Evolutionary conservation across 2,329 filamentous ascomycete genomes (phyloP).

Genomic region (Penicillium decumbens): DNA sequence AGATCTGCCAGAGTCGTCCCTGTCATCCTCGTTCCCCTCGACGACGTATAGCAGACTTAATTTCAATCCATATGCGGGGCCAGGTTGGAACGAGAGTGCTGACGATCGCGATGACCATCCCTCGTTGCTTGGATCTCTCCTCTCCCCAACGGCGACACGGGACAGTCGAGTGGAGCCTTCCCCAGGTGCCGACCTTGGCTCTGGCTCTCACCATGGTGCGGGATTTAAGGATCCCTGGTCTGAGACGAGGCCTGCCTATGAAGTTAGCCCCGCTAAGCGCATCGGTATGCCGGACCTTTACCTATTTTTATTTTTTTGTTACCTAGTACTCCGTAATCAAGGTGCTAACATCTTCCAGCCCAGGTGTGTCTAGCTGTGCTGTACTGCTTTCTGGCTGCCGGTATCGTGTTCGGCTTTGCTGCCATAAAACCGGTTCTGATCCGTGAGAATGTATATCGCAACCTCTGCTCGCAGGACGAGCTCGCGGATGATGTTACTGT

Average conservation of each 20-base stretch:
- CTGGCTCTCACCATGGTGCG: constrained; percentile 7
- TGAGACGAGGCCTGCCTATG: constrained; percentile 45
- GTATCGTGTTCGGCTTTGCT: constrained; percentile 77
- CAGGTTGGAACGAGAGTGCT: constrained; percentile 33
- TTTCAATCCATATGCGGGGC: constrained; percentile 42
- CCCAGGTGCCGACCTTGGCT: constrained; percentile 3
- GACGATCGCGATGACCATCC: constrained; percentile 30
- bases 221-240: constrained; percentile 15
- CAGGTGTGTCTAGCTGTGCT: constrained; percentile 66
- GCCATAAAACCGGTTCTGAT: constrained; percentile 77
- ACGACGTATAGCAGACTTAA: constrained; percentile 37
- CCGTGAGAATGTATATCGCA: constrained; percentile 65
- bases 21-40: constrained; percentile 33
- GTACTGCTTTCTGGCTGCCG: constrained; percentile 73
- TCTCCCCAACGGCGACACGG: constrained; percentile 21
- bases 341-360: constrained; percentile 44
- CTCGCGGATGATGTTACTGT: constrained; percentile 46
- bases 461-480: constrained; percentile 55
- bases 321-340: neutral
- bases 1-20: constrained; percentile 28
- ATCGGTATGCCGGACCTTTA: constrained; percentile 43
- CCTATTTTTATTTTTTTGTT: too few species aligned
- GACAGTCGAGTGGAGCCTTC: constrained; percentile 15
- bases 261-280: constrained; percentile 52
- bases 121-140: constrained; percentile 18